These are phyloP conservation scores for Fusarium sp. DNA, from an alignment of 2,329 filamentous ascomycete genomes.

Conservation along the genomic window DNA sequence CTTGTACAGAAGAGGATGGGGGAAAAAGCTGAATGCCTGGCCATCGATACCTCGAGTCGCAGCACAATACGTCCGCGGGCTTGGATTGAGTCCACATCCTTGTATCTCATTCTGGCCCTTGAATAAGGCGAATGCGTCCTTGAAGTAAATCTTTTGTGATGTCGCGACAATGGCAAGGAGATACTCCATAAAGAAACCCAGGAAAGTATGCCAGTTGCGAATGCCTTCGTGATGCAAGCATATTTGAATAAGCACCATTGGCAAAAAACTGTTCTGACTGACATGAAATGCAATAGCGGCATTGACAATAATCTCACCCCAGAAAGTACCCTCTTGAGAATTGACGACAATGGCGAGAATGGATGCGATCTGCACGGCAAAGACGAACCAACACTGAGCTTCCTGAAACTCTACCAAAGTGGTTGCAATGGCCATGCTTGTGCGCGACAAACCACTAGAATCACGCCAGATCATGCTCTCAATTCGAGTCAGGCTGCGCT, in stretches of 20 bases:
- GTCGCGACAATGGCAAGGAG: constrained; percentile 51
- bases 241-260: constrained; percentile 52
- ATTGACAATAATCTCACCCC: constrained; percentile 53
- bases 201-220: constrained; percentile 53
- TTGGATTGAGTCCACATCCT: constrained; percentile 50
- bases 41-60: constrained; percentile 48
- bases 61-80: constrained; percentile 51
- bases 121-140: constrained; percentile 49
- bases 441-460: constrained; percentile 49
- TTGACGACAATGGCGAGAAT: constrained; percentile 54
- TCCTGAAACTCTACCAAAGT: constrained; percentile 54
- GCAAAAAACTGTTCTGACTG: constrained; percentile 50
- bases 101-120: constrained; percentile 45
- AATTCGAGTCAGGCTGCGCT: constrained; percentile 48
- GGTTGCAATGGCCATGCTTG: constrained; percentile 52
- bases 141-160: constrained; percentile 49
- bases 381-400: constrained; percentile 53
- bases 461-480: constrained; percentile 52
- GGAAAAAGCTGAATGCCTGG: constrained; percentile 49
- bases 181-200: constrained; percentile 53
- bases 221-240: constrained; percentile 53
- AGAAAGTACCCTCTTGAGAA: constrained; percentile 52
- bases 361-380: constrained; percentile 52
- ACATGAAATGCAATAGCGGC: constrained; percentile 51
- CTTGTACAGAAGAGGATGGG: constrained; percentile 51